Evolutionary conservation across 768 basidiomycete species (phyloP).

Genomic region (Hygrophorus pudorinus): DNA sequence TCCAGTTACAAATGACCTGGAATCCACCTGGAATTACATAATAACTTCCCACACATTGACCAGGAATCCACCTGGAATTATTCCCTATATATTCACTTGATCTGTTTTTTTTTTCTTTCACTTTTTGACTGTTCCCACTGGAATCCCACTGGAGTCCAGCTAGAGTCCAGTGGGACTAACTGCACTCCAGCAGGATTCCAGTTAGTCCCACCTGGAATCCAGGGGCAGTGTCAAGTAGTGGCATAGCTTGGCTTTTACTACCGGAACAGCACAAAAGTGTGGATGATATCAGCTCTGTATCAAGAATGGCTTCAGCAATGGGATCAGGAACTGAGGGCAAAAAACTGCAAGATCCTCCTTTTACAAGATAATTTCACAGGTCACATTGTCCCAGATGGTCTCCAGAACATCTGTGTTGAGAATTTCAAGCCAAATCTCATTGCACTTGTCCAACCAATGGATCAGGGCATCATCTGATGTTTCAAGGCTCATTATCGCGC

Average conservation of each 20-base stretch:
- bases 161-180: too few species aligned
- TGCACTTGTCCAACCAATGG: slow-evolving; percentile 24
- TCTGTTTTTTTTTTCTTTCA: too few species aligned
- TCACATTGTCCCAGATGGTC: slow-evolving; percentile 15
- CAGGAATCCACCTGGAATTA: too few species aligned
- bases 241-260: slow-evolving; percentile 24
- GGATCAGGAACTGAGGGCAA: slow-evolving; percentile 18
- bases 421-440: slow-evolving; percentile 28
- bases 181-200: too few species aligned
- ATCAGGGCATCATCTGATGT: slow-evolving; percentile 26
- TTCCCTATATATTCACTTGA: too few species aligned
- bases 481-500: slow-evolving; percentile 26
- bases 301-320: slow-evolving; percentile 23
- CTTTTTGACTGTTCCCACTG: too few species aligned
- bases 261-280: slow-evolving; percentile 26
- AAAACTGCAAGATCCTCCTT: slow-evolving; percentile 20
- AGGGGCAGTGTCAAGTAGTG: slow-evolving; percentile 17
- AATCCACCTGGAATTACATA: too few species aligned
- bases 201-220: too few species aligned
- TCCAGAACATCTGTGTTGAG: slow-evolving; percentile 17
- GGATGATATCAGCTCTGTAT: slow-evolving; percentile 27
- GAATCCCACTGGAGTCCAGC: too few species aligned
- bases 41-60: too few species aligned
- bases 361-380: slow-evolving; percentile 23
- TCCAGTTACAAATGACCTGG: too few species aligned